Evolutionary conservation across 2,329 filamentous ascomycete genomes (phyloP), one percentile per base, ranked within the genome.

Genomic region (Apiospora rasikravindrae): DNA sequence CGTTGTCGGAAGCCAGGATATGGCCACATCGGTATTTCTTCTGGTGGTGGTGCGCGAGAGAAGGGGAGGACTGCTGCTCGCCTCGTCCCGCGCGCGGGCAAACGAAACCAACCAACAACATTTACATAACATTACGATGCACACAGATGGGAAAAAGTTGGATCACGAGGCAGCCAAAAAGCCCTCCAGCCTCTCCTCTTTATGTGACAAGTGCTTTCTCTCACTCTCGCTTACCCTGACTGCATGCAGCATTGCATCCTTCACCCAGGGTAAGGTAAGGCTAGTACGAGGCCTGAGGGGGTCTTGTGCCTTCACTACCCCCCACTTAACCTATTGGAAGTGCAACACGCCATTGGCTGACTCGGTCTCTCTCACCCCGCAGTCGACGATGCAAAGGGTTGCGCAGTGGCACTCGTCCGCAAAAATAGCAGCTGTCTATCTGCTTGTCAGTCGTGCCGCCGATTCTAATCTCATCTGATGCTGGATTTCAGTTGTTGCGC

Each of bases 281-380:
- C 29, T 61, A 37, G 16, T 10, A 37, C 53, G 33, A 11, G 33
- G 53, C 22, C 33, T 19, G 33, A 64, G 33, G 57, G 57, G 57
- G 57, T 64, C 57, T 64, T 64, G 57, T 64, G 57, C 33, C 57
- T 64, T 64, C 22, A 33, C 5, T 19, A 40, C 24, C 57, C 57
- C 57, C 57, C 57, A 64, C 57, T 24, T 40, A 40, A 40, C 33
- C 10, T 22, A 37, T 2, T 11, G 1, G 33, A 64, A 64, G 57
- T 64, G 57, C 57, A 64, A 64, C n/a, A 64, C 57, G 57, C 57
- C 22, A 64, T 64, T 64, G 57, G 57, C 57, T 64, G 57, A 40
- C 57, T 64, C 57, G 57, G 22, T 13, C 33, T 64, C 57, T 13
- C 19, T 57, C 51, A 29, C 57, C 33, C 57, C 33, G 53, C 53